These are phyloP conservation scores for Boeremia lycopersici DNA, from an alignment of 2,329 filamentous ascomycete genomes.

Conservation along the genomic window DNA sequence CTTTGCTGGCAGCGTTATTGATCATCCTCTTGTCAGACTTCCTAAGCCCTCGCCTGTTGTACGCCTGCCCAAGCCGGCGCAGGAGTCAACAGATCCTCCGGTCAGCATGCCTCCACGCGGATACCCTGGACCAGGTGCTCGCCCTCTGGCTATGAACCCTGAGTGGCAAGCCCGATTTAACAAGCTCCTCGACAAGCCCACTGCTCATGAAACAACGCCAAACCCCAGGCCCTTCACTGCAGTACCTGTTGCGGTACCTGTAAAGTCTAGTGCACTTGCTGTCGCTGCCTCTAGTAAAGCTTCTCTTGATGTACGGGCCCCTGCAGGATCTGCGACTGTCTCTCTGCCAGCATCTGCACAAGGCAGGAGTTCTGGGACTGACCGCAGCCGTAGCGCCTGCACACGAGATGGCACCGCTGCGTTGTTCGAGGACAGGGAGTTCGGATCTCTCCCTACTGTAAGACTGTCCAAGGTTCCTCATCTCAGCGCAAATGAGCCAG, in stretches of 20 bases:
- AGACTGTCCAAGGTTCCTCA: slow-evolving; percentile 41
- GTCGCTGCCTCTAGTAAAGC: slow-evolving; percentile 71
- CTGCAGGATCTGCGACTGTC: slow-evolving; percentile 66
- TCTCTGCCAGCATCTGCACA: slow-evolving; percentile 62
- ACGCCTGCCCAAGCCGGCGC: slow-evolving; percentile 70
- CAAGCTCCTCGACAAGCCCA: slow-evolving; percentile 70
- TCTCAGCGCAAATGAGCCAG: slow-evolving; percentile 40
- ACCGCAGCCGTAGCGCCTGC: slow-evolving; percentile 43
- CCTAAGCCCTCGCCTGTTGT: slow-evolving; percentile 77
- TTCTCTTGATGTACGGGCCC: slow-evolving; percentile 59
- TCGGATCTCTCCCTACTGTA: slow-evolving; percentile 53
- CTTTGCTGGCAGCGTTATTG: slow-evolving; percentile 68
- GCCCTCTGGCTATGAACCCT: slow-evolving; percentile 50
- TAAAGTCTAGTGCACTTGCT: slow-evolving; percentile 56
- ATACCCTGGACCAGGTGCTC: slow-evolving; percentile 39
- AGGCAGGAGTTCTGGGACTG: slow-evolving; percentile 29
- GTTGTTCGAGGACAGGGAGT: slow-evolving; percentile 54
- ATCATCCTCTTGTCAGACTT: slow-evolving; percentile 71
- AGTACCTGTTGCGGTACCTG: slow-evolving; percentile 43
- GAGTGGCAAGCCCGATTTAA: slow-evolving; percentile 87
- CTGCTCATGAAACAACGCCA: slow-evolving; percentile 37
- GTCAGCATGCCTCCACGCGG: slow-evolving; percentile 48
- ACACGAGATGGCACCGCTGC: slow-evolving; percentile 51
- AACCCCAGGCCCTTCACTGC: slow-evolving; percentile 15
- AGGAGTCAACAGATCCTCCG: slow-evolving; percentile 43